phyloP scores from a whole-genome alignment of 2,329 filamentous ascomycete species.

The Dactylella cylindrospora region DNA sequence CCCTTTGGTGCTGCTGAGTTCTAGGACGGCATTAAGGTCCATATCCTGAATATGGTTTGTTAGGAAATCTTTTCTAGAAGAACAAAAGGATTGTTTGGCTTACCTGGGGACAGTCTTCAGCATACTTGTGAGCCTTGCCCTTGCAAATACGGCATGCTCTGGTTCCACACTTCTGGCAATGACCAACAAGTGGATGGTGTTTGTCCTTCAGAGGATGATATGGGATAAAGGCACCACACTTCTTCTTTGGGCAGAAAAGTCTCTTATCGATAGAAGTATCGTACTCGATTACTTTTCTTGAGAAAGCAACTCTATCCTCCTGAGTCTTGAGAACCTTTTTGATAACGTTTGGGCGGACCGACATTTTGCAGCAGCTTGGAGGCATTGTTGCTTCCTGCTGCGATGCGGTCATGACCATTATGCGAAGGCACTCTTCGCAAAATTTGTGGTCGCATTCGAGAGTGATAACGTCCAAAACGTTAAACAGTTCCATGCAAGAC shows the following conservation, averaged over 20 bases:
- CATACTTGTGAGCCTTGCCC: constrained; percentile 23
- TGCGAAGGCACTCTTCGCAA: constrained; percentile 29
- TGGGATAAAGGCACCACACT: constrained; percentile 39
- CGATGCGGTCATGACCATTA: constrained; percentile 27
- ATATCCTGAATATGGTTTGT: constrained; percentile 48
- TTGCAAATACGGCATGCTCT: constrained; percentile 41
- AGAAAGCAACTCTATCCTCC: constrained; percentile 35
- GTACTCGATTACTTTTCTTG: constrained; percentile 38
- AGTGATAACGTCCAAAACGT: constrained; percentile 18
- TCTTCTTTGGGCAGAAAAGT: constrained; percentile 32
- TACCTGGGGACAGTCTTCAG: constrained; percentile 36
- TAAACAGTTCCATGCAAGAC: constrained; percentile 38
- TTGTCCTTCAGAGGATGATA: constrained; percentile 40
- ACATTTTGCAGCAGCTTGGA: constrained; percentile 31
- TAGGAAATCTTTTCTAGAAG: neutral
- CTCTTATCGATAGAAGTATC: constrained; percentile 38
- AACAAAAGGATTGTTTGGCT: neutral
- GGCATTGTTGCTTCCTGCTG: constrained; percentile 41
- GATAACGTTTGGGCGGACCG: constrained; percentile 22
- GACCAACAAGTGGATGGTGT: constrained; percentile 19
- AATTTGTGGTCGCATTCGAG: constrained; percentile 25
- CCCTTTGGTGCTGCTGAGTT: constrained; percentile 66
- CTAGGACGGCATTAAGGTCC: constrained; percentile 54
- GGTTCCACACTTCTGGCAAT: constrained; percentile 37
- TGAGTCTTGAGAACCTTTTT: constrained; percentile 28